Base-by-base conservation (phyloP, 73 alveolate genomes). In the Blepharisma stoltei region DNA sequence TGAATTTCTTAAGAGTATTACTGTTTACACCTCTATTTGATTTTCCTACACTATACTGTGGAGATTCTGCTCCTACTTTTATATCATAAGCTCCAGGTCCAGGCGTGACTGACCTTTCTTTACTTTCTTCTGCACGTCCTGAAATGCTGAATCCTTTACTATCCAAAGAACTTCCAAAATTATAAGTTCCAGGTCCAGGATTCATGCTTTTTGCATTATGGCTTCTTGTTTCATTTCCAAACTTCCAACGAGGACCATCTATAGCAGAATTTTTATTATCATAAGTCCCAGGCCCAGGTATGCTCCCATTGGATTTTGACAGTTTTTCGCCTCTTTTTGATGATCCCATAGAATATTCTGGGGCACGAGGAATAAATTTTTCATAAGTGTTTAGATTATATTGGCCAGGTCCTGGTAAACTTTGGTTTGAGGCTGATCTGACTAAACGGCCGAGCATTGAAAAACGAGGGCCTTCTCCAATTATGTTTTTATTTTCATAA, bases 41-140 rank as follows among this genome's bases (percentile, higher is more conserved):
- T 20, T 11, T 52, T 4, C 66, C 66, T 52, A 52, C 66, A 14
- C 23, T 52, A 3, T 20, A 52, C 4, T 20, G n/a, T 52, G 66
- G 66, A 11, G 27, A 11, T 52, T 11, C 23, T 14, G 27, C 23
- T 52, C 66, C 66, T 14, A 20, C 27, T 14, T 11, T 14, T 14
- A 20, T 14, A 52, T 52, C 66, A 52, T 52, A 52, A 52, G 66
- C 66, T 60, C 73, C 73, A 20, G 73, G 73, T 25, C 73, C 73
- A 20, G 73, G 73, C 14, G 65, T 50, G n/a, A 18, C 65, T 1
- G n/a, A 18, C 21, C 65, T 11, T 18, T 11, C 65, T 50, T 18
- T 50, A 4, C n/a, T 4, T 14, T 14, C 21, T 50, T 3, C 21
- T 32, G 5, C 41, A 14, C 21, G n/a, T 14, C 27, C n/a, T 18